Evolutionary conservation across 805 yeast species (phyloP), one percentile per base, ranked within the genome.

Genomic region (Ogataea chonburiensis): DNA sequence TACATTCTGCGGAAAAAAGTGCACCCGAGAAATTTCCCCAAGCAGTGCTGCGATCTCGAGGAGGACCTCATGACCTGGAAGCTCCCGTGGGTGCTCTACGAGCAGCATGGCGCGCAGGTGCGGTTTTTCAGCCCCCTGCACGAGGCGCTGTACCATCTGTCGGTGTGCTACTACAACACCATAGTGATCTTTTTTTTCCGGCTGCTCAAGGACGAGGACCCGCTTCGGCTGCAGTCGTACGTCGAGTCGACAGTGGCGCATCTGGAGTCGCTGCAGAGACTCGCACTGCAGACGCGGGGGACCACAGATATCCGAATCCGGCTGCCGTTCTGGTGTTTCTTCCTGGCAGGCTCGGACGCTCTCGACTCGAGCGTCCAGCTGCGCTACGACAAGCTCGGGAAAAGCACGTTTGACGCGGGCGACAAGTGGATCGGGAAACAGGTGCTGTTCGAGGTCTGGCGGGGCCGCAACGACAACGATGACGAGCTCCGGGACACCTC

Each of bases 381-480:
- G 7, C 52, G 63, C 31, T 60, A 51, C 36, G 64, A 67, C 37
- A 55, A 55, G 25, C 34, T 50, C 15, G 50, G 67, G 5, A 62
- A 68, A 58, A 42, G 48, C 5, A 49, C 56, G 22, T 58, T 61
- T 25, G 55, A 46, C 35, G 53, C 58, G 11, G 71, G 61, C 7
- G 53, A 70, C 38, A 70, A 69, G 44, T 76, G 81, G 81, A 58
- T 79, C 23, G 70, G 73, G 1, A 73, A 73, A 45, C 81, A 76
- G 49, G 64, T 75, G 17, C 55, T 75, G 43, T 62, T 63, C 42
- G 81, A 75, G 47, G 64, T 73, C 10, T 73, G 77, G 75, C 61
- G 69, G 23, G 52, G 75, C 17, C 49, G 71, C 26, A 61, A 59
- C 17, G 31, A 27, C n/a, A 43, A 38, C 17, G 41, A 40, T 4